phyloP scores from a whole-genome alignment of 2,329 filamentous ascomycete genomes.

The Basipetospora chlamydospora region DNA sequence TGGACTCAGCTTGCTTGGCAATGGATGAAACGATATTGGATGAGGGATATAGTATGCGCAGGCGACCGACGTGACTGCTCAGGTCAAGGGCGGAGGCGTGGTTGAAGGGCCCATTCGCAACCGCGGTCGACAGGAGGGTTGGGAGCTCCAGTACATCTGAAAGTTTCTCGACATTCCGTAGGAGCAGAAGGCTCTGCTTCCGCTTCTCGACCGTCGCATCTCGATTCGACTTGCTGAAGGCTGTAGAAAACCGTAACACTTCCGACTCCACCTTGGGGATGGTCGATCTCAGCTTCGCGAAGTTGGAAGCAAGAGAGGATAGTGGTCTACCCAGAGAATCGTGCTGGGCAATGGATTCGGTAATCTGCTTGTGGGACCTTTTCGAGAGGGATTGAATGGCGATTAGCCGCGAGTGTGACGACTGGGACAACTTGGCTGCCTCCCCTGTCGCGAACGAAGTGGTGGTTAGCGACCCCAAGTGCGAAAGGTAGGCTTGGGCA shows the following conservation, averaged over 20 bases:
- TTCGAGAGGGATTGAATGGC: slow-evolving; percentile 81
- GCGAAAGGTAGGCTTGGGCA: slow-evolving; percentile 58
- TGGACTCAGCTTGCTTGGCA: slow-evolving; percentile 61
- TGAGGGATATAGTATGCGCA: slow-evolving; percentile 68
- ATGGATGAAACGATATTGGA: slow-evolving; percentile 64
- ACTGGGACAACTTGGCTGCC: slow-evolving; percentile 64
- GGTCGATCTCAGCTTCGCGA: slow-evolving; percentile 50
- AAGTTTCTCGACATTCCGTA: slow-evolving; percentile 76
- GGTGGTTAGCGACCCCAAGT: slow-evolving; percentile 63
- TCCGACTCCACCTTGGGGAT: slow-evolving; percentile 69
- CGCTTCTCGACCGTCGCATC: slow-evolving; percentile 58
- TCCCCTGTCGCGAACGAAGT: slow-evolving; percentile 62
- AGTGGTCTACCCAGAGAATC: slow-evolving; percentile 57
- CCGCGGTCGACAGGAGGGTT: slow-evolving; percentile 66
- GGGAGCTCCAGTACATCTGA: slow-evolving; percentile 87
- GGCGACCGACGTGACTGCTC: slow-evolving; percentile 79
- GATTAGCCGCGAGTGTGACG: slow-evolving; percentile 65
- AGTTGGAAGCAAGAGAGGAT: slow-evolving; percentile 52
- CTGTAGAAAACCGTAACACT: slow-evolving; percentile 66
- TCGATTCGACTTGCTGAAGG: slow-evolving; percentile 61
- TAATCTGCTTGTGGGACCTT: slow-evolving; percentile 72
- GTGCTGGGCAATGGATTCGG: slow-evolving; percentile 66
- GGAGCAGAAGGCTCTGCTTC: slow-evolving; percentile 65
- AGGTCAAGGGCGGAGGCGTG: slow-evolving; percentile 85
- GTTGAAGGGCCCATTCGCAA: slow-evolving; percentile 50